Percentiles rank a stretch among this genome's conserved stretches.
Evolutionary conservation across 2,329 filamentous ascomycete genomes (phyloP).

Genomic region (Scytalidium sp.): DNA sequence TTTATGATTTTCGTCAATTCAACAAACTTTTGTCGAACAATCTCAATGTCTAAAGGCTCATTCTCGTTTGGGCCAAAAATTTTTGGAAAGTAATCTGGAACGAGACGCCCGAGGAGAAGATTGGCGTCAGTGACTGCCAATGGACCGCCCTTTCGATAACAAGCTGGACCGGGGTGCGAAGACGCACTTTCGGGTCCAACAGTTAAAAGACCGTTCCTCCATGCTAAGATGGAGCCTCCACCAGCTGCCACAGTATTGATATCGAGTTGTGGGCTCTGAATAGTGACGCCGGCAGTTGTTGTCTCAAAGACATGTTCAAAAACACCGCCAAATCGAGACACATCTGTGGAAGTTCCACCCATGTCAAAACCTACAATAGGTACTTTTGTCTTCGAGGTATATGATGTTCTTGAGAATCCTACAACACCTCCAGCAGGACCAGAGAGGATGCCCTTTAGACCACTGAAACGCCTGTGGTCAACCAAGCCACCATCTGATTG

Average conservation of each 20-base stretch:
- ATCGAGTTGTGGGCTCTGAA: conserved; percentile 75
- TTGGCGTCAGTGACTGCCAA: conserved; percentile 90
- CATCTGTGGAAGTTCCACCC: conserved; percentile 65
- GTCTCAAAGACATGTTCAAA: conserved; percentile 74
- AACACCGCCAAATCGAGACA: conserved; percentile 61
- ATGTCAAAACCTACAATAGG: conserved; percentile 71
- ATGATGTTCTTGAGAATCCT: conserved; percentile 62
- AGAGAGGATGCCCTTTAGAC: conserved; percentile 60
- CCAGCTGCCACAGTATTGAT: conserved; percentile 60
- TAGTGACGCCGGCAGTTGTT: conserved; percentile 72
- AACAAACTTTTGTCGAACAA: conserved; percentile 70
- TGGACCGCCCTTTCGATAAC: conserved; percentile 84
- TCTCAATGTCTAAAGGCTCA: conserved; percentile 70
- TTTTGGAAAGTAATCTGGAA: conserved; percentile 88
- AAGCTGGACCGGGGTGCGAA: conserved; percentile 87
- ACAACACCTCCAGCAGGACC: conserved; percentile 67
- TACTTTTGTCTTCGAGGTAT: conserved; percentile 58
- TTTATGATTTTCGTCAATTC: conserved; percentile 77
- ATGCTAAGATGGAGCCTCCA: conserved; percentile 53
- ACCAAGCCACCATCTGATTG: conserved; percentile 41
- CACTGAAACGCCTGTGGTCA: conserved; percentile 56
- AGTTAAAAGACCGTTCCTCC: conserved; percentile 66
- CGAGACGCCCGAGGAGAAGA: conserved; percentile 73
- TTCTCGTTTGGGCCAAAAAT: conserved; percentile 89
- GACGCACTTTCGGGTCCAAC: conserved; percentile 60